A percentile compares a stretch with the other conserved stretches of the same genome.
Conservation (phyloP, 106 monocot genomes). For the Dendrobium chrysotoxum region DNA sequence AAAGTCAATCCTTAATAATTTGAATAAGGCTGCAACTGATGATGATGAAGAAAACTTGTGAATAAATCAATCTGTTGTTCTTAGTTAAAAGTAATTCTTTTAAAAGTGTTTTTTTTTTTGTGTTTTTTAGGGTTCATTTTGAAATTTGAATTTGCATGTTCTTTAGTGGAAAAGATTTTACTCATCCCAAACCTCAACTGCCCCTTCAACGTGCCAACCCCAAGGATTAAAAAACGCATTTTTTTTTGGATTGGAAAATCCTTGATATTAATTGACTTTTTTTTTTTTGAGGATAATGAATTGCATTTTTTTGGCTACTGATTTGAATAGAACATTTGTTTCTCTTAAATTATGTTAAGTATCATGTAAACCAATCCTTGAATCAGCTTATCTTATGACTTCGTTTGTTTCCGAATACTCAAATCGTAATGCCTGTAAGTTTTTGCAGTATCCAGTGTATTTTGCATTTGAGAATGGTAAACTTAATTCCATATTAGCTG, state of each 20-base stretch:
- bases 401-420: neutral
- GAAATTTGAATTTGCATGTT: neutral
- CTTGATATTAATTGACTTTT: neutral
- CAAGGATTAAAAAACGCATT: neutral
- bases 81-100: neutral
- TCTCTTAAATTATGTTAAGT: neutral
- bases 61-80: neutral
- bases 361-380: neutral
- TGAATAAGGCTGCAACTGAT: neutral
- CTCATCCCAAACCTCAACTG: neutral
- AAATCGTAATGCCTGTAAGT: constrained; percentile 3
- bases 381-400: neutral
- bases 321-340: neutral
- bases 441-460: constrained; percentile 96
- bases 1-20: neutral
- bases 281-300: neutral
- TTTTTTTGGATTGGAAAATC: neutral
- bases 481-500: constrained; percentile 57
- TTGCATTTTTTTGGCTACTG: neutral
- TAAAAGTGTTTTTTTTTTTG: neutral
- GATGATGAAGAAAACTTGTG: neutral
- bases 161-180: neutral
- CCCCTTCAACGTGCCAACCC: neutral
- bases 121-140: neutral
- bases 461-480: constrained; percentile 84